Conservation (phyloP, 192 early-diverging fungal species). For the Coemansia aciculifera region DNA sequence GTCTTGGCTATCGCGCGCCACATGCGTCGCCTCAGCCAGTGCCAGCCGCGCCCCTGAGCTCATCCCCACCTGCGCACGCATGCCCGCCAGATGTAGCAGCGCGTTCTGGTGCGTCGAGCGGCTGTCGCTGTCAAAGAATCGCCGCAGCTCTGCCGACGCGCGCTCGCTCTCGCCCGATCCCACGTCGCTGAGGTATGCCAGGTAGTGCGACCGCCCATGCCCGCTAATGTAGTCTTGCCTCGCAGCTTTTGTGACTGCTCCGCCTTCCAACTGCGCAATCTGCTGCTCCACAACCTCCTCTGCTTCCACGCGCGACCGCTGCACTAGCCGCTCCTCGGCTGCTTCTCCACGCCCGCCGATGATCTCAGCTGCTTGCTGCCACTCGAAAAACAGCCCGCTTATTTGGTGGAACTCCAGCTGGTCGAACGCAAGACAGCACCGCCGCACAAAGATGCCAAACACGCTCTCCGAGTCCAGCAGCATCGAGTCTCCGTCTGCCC, state of each 20-base stretch:
- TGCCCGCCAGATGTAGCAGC: constrained; percentile 37
- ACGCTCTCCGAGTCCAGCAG: constrained; percentile 48
- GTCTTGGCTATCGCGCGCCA: constrained; percentile 51
- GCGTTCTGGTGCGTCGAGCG: constrained; percentile 32
- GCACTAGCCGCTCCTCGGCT: background rate
- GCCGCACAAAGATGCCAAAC: constrained; percentile 45
- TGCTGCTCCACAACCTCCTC: constrained; percentile 34
- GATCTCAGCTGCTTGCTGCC: constrained; percentile 9
- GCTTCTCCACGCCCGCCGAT: background rate
- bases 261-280: constrained; percentile 28
- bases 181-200: constrained; percentile 27
- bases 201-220: constrained; percentile 33
- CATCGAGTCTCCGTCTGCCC: constrained; percentile 10
- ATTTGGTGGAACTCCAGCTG: constrained; percentile 53
- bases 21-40: constrained; percentile 42
- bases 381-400: constrained; percentile 23
- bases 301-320: constrained; percentile 25
- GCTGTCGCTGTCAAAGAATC: constrained; percentile 44
- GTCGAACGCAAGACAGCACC: constrained; percentile 47
- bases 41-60: constrained; percentile 19
- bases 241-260: background rate
- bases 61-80: constrained; percentile 43
- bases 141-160: constrained; percentile 22
- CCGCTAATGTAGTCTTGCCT: constrained; percentile 6
- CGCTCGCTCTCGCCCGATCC: constrained; percentile 35